Conservation (phyloP, 1,139 yeast genomes). For the Scheffersomyces insectosa region DNA sequence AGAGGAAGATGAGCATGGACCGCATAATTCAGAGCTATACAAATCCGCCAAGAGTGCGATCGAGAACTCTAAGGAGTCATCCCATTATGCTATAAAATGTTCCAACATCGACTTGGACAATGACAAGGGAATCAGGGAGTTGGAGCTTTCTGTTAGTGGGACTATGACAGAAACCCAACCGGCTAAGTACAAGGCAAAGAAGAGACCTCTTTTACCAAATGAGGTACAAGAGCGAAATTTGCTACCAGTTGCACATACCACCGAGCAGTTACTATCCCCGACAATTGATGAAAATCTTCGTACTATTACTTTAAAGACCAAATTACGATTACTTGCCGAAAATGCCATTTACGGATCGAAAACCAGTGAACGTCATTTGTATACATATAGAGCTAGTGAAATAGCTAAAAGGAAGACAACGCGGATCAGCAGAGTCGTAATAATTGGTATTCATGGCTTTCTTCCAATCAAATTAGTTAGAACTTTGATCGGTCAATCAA, state of each 20-base stretch:
- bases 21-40: slow-evolving; percentile 28
- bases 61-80: slow-evolving; percentile 33
- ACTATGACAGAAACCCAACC: slow-evolving; percentile 44
- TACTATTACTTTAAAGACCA: slow-evolving; percentile 39
- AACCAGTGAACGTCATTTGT: slow-evolving; percentile 36
- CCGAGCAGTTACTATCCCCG: slow-evolving; percentile 21
- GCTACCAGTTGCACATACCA: slow-evolving; percentile 2
- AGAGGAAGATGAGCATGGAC: slow-evolving; percentile 17
- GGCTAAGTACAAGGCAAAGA: slow-evolving; percentile 34
- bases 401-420: slow-evolving; percentile 17
- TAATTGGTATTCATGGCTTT: slow-evolving; percentile 54
- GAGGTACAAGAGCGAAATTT: slow-evolving; percentile 33
- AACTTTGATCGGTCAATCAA: slow-evolving; percentile 45
- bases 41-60: slow-evolving; percentile 37
- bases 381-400: slow-evolving; percentile 18
- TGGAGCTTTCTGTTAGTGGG: slow-evolving; percentile 41
- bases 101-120: slow-evolving; percentile 16
- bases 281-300: slow-evolving; percentile 33
- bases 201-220: slow-evolving; percentile 35
- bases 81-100: slow-evolving; percentile 38
- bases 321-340: slow-evolving; percentile 36
- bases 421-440: slow-evolving; percentile 34
- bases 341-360: slow-evolving; percentile 29
- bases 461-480: slow-evolving; percentile 53
- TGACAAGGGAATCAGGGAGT: slow-evolving; percentile 11